Evolutionary conservation across 805 yeast genomes (phyloP).

Genomic region (Geotrichum ghanense): DNA sequence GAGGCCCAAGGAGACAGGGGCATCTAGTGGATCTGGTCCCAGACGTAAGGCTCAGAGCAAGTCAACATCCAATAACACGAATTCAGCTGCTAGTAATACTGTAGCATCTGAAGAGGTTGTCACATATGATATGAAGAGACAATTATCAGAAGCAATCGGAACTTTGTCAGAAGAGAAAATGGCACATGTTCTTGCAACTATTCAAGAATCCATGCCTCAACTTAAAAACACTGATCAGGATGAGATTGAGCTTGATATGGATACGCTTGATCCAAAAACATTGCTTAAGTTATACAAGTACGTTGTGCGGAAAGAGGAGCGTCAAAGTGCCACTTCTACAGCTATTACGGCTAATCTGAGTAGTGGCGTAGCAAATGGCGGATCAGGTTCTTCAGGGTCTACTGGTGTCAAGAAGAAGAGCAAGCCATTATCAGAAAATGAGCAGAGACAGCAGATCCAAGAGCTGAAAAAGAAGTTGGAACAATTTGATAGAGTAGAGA

Average conservation of each 20-base stretch:
- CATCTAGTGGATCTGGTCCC: slow-evolving; percentile 2
- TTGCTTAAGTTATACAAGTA: slow-evolving; percentile 74
- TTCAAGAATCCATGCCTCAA: slow-evolving; percentile 65
- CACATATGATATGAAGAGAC: slow-evolving; percentile 94
- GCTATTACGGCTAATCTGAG: slow-evolving; percentile 12
- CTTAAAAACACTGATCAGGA: slow-evolving; percentile 53
- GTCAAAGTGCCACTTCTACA: slow-evolving; percentile 4
- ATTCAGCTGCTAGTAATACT: slow-evolving; percentile 13
- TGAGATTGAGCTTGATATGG: slow-evolving; percentile 94
- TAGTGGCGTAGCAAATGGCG: slow-evolving; percentile 7
- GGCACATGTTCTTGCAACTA: slow-evolving; percentile 72
- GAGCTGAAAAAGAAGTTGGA: slow-evolving; percentile 65
- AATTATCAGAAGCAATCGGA: slow-evolving; percentile 75
- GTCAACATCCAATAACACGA: slow-evolving; percentile 5
- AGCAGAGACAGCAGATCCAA: slow-evolving; percentile 56
- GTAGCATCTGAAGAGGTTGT: slow-evolving; percentile 31
- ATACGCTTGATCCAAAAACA: slow-evolving; percentile 76
- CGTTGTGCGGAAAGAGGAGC: slow-evolving; percentile 44
- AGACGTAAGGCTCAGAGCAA: not conserved
- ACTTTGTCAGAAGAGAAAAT: slow-evolving; percentile 65
- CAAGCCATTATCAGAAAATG: slow-evolving; percentile 52
- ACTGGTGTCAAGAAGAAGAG: slow-evolving; percentile 32
- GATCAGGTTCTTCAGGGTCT: slow-evolving; percentile 7
- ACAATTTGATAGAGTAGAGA: slow-evolving; percentile 38
- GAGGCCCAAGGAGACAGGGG: slow-evolving; percentile 5